Conservation (phyloP, 2,329 filamentous ascomycete species). For the Amylocarpus encephaloides region DNA sequence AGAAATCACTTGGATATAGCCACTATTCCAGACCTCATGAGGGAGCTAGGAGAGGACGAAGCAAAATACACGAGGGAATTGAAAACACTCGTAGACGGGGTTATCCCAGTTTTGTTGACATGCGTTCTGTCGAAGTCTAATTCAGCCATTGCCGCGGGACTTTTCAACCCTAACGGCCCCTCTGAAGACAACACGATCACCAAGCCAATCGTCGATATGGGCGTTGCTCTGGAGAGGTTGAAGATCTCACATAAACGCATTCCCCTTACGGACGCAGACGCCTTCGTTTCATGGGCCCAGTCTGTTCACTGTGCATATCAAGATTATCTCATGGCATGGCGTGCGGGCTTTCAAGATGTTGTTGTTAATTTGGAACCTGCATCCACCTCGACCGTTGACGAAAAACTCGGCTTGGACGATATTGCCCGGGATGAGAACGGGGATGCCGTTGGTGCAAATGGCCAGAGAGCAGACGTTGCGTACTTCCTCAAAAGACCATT, state of each 20-base stretch:
- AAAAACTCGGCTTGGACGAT: constrained; percentile 49
- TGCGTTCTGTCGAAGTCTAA: constrained; percentile 72
- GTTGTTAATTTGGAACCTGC: constrained; percentile 85
- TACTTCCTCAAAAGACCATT: constrained; percentile 86
- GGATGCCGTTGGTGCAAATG: constrained; percentile 55
- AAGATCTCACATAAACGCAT: constrained; percentile 75
- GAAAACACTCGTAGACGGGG: constrained; percentile 87
- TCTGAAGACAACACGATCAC: constrained; percentile 56
- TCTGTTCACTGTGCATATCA: constrained; percentile 72
- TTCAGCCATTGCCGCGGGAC: constrained; percentile 54
- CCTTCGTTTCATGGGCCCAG: constrained; percentile 75
- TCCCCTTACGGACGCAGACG: constrained; percentile 64
- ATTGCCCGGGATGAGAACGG: constrained; percentile 58
- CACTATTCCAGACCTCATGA: constrained; percentile 69
- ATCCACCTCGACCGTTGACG: constrained; percentile 44
- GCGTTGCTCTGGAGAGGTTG: constrained; percentile 77
- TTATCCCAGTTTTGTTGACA: constrained; percentile 84
- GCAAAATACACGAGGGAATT: constrained; percentile 83
- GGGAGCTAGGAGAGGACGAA: constrained; percentile 78
- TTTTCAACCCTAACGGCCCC: constrained; percentile 52
- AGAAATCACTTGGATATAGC: constrained; percentile 60
- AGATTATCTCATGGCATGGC: constrained; percentile 82
- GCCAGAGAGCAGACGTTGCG: constrained; percentile 88
- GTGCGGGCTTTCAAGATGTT: constrained; percentile 88
- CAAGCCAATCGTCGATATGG: constrained; percentile 90